Evolutionary conservation across 2,329 filamentous ascomycete species (phyloP).

Genomic region (Alternaria triticina): DNA sequence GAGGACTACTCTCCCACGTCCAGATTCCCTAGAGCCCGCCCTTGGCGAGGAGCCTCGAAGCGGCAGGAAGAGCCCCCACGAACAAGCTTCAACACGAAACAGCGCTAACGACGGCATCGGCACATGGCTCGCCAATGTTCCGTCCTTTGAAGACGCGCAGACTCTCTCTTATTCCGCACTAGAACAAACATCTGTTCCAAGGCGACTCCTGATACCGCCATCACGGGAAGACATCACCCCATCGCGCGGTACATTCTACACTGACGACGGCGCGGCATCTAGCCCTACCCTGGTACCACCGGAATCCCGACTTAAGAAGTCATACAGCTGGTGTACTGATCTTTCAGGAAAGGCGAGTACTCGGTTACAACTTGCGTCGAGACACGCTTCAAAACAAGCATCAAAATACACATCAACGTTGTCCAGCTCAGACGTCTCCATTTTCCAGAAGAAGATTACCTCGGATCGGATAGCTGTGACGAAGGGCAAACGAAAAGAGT

Average conservation of each 20-base stretch:
- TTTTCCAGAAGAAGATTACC: slow-evolving; percentile 34
- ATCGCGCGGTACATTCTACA: slow-evolving; percentile 39
- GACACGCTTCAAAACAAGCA: slow-evolving; percentile 10
- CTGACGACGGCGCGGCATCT: slow-evolving; percentile 34
- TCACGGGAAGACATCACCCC: slow-evolving; percentile 17
- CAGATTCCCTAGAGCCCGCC: slow-evolving; percentile 30
- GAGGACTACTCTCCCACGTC: slow-evolving; percentile 26
- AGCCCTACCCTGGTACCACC: slow-evolving; percentile 24
- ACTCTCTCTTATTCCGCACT: slow-evolving; percentile 23
- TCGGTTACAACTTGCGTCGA: slow-evolving; percentile 1
- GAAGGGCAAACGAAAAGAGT: slow-evolving; percentile 31
- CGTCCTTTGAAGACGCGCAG: slow-evolving; percentile 26
- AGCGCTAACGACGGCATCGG: slow-evolving; percentile 30
- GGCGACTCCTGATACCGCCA: slow-evolving; percentile 14
- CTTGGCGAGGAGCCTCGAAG: slow-evolving; percentile 31
- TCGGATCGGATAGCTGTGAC: slow-evolving; percentile 40
- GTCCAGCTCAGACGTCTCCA: slow-evolving; percentile 33
- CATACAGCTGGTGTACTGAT: slow-evolving; percentile 32
- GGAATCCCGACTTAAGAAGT: slow-evolving; percentile 26
- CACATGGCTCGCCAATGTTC: slow-evolving; percentile 39
- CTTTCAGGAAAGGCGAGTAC: slow-evolving; percentile 22
- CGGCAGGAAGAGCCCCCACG: slow-evolving; percentile 20
- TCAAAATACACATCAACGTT: slow-evolving; percentile 28
- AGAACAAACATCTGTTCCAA: background rate
- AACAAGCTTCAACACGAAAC: slow-evolving; percentile 11